A percentile compares a stretch with the other conserved stretches of the same genome.
Conservation (phyloP, 2,329 filamentous ascomycete species). For the Aspergillus novoparasiticus region DNA sequence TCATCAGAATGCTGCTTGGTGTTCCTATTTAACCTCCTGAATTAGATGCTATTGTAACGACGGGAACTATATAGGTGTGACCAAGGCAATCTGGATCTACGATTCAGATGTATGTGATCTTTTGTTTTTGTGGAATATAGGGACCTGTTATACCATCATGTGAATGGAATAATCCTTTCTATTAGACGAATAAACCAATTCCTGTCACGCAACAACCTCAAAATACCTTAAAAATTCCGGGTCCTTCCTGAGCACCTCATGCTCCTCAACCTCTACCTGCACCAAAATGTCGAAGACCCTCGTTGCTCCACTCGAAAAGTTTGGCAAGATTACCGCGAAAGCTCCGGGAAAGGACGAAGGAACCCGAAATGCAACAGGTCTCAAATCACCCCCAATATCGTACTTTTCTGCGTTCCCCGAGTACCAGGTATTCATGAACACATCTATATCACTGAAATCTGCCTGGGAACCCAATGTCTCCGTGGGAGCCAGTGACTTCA, state of each 20-base stretch:
- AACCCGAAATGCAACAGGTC: slow-evolving; percentile 20
- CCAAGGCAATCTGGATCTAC: no score
- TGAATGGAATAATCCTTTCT: not conserved
- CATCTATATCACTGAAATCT: slow-evolving; percentile 25
- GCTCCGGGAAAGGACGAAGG: slow-evolving; percentile 14
- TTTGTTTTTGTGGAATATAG: no score
- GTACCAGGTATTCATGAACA: slow-evolving; percentile 29
- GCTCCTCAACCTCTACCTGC: slow-evolving; percentile 18
- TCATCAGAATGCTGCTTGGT: not conserved
- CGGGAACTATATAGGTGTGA: no score
- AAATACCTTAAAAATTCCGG: slow-evolving; percentile 23
- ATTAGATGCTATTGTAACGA: not conserved
- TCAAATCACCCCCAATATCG: slow-evolving; percentile 20
- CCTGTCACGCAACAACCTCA: slow-evolving; percentile 16
- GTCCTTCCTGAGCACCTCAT: slow-evolving; percentile 19
- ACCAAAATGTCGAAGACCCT: slow-evolving; percentile 23
- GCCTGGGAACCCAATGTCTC: slow-evolving; percentile 17
- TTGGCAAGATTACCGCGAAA: slow-evolving; percentile 20
- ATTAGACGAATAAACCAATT: not conserved
- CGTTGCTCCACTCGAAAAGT: slow-evolving; percentile 14
- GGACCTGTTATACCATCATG: not conserved
- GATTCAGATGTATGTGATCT: no score
- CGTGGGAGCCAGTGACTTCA: slow-evolving; percentile 16
- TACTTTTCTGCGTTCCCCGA: slow-evolving; percentile 23
- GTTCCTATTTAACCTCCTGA: not conserved